Conservation (phyloP, 805 yeast genomes). For the Cyberlindnera mrakii region DNA sequence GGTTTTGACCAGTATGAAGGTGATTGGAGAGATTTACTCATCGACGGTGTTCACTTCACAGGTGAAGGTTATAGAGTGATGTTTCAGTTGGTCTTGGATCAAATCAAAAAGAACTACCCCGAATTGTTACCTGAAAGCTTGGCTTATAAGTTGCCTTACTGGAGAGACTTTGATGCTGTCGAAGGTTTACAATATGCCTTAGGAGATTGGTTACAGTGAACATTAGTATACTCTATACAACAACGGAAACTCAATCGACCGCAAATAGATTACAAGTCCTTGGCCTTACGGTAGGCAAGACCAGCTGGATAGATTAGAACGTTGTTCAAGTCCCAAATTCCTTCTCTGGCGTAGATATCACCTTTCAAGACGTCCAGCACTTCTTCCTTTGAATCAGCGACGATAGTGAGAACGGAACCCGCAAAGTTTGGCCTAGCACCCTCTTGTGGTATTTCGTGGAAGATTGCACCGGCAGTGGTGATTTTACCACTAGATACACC, state of each 20-base stretch:
- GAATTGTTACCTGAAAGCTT: constrained; percentile 39
- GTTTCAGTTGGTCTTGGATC: constrained; percentile 35
- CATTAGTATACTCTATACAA: background rate
- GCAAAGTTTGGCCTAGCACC: constrained; percentile 46
- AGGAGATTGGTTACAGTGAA: background rate
- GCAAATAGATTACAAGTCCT: constrained; percentile 15
- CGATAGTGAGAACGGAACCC: constrained; percentile 60
- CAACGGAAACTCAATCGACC: background rate
- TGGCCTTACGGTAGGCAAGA: constrained; percentile 39
- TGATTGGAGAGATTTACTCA: constrained; percentile 35
- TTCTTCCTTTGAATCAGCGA: constrained; percentile 61
- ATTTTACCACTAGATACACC: constrained; percentile 36
- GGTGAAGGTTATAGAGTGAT: constrained; percentile 47
- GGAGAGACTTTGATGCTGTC: constrained; percentile 29
- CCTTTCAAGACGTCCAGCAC: constrained; percentile 55
- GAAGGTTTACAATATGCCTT: constrained; percentile 8
- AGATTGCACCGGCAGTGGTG: constrained; percentile 48
- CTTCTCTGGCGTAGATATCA: constrained; percentile 58
- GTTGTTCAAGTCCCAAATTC: constrained; percentile 71
- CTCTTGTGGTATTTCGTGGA: constrained; percentile 35
- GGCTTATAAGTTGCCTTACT: constrained; percentile 30
- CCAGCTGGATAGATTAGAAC: constrained; percentile 53
- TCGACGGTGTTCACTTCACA: constrained; percentile 58
- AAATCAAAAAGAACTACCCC: constrained; percentile 40
- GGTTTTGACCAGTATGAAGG: constrained; percentile 34